Percentiles rank a stretch among this genome's conserved stretches.
These are phyloP conservation scores for Zasmidium angulare DNA, from an alignment of 2,329 filamentous ascomycete genomes.

Conservation along the genomic window DNA sequence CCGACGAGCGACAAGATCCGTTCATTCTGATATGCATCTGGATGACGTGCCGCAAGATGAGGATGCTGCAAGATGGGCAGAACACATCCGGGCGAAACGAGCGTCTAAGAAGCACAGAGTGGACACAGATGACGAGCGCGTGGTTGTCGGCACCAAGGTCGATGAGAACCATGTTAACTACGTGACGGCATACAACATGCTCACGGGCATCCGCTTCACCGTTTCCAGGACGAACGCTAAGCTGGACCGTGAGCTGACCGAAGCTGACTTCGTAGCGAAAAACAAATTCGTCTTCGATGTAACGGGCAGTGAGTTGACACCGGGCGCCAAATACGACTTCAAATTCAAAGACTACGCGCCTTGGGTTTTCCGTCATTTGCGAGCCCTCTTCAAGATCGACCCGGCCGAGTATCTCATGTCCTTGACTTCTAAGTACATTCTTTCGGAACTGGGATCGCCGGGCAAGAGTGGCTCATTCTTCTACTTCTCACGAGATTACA, in stretches of 20 bases:
- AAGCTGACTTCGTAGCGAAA: conserved; percentile 88
- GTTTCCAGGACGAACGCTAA: conserved; percentile 97
- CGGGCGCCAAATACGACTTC: conserved; percentile 99
- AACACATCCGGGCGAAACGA: conserved; percentile 86
- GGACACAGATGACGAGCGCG: conserved; percentile 87
- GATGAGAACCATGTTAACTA: conserved; percentile 92
- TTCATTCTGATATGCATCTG: conserved; percentile 78
- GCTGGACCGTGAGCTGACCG: conserved; percentile 83
- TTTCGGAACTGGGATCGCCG: conserved; percentile 93
- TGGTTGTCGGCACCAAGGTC: conserved; percentile 94
- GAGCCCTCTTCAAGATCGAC: conserved; percentile 83
- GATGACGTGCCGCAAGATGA: conserved; percentile 87
- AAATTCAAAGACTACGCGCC: conserved; percentile 99
- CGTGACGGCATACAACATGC: conserved; percentile 98
- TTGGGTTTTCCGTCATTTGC: conserved; percentile 95
- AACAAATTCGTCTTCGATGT: conserved; percentile 99
- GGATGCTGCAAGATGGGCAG: conserved; percentile 87
- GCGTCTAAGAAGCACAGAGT: conserved; percentile 80
- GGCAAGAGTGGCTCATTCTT: conserved; percentile 99
- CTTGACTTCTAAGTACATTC: conserved; percentile 95
- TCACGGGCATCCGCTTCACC: conserved; percentile 95
- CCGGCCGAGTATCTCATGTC: conserved; percentile 98
- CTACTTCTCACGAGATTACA: conserved; percentile 99
- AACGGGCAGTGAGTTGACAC: conserved; percentile 94
- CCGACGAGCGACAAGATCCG: conserved; percentile 77